phyloP scores from a whole-genome alignment of 2,329 filamentous ascomycete species.

The Aspergillus pseudonomiae region DNA sequence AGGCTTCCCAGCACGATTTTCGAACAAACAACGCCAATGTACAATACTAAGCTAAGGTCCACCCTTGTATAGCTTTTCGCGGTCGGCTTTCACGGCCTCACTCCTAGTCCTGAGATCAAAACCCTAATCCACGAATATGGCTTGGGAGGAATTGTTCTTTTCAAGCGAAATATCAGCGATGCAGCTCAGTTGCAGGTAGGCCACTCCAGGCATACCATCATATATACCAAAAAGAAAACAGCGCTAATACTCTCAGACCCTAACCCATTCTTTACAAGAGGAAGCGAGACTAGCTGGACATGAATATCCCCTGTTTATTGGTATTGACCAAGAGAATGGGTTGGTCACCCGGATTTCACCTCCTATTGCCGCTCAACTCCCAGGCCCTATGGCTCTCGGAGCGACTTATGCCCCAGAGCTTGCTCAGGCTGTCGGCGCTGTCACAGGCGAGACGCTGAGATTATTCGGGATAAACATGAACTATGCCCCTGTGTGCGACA shows the following conservation, averaged over 20 bases:
- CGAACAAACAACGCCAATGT: not conserved
- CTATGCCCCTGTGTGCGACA: slow-evolving; percentile 49
- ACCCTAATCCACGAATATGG: slow-evolving; percentile 46
- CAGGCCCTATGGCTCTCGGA: slow-evolving; percentile 49
- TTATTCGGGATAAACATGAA: slow-evolving; percentile 51
- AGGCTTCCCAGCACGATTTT: not conserved
- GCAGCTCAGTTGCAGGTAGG: slow-evolving; percentile 42
- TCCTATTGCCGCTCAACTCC: slow-evolving; percentile 44
- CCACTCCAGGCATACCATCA: not conserved
- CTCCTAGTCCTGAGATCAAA: slow-evolving; percentile 45
- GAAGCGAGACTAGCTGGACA: slow-evolving; percentile 45
- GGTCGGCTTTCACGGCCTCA: slow-evolving; percentile 47
- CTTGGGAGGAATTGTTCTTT: slow-evolving; percentile 47
- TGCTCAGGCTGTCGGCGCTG: slow-evolving; percentile 39
- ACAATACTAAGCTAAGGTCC: not conserved
- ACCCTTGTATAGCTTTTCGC: slow-evolving; percentile 43
- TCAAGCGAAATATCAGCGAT: slow-evolving; percentile 45
- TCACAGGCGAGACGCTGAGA: slow-evolving; percentile 43
- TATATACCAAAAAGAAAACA: not conserved
- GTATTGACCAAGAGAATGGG: slow-evolving; percentile 52
- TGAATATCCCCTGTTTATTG: slow-evolving; percentile 46
- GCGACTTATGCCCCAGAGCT: slow-evolving; percentile 42
- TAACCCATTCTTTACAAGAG: slow-evolving; percentile 41
- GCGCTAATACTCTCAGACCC: slow-evolving; percentile 18
- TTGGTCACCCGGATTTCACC: slow-evolving; percentile 47